A percentile compares a stretch with the other conserved stretches of the same genome.
These are phyloP conservation scores for Mortierella sp. DNA, from an alignment of 371 early-diverging fungal genomes.

Conservation along the genomic window DNA sequence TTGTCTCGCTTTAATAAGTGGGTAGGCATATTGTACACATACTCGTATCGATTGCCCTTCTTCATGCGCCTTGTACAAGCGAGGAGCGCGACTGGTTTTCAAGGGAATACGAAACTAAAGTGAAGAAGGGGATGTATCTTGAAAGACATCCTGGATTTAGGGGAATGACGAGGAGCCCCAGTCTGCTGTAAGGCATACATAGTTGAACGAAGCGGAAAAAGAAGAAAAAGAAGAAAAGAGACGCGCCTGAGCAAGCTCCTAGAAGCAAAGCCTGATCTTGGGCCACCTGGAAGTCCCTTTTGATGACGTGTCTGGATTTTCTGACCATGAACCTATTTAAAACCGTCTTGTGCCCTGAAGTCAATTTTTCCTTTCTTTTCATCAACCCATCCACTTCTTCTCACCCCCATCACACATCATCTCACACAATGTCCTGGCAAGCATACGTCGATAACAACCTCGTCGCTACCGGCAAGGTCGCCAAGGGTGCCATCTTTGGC, in stretches of 20 bases:
- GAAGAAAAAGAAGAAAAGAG: neutral
- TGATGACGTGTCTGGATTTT: constrained; percentile 27
- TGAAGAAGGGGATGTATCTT: neutral
- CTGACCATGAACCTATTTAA: neutral
- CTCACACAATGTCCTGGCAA: constrained; percentile 85
- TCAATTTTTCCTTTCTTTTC: constrained; percentile 14
- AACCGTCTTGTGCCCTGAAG: neutral
- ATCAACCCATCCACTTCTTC: constrained; percentile 17
- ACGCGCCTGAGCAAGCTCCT: neutral
- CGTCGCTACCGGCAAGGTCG: constrained; percentile 81
- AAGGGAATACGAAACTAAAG: neutral
- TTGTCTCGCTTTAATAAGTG: too few relatives aligned
- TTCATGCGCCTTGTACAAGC: neutral
- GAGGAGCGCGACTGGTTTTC: neutral
- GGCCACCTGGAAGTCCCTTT: too few relatives aligned
- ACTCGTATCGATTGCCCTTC: too few relatives aligned
- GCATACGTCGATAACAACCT: constrained; percentile 90
- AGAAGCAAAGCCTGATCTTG: neutral
- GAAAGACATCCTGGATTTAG: too few relatives aligned
- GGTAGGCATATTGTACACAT: too few relatives aligned
- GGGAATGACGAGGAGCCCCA: too few relatives aligned
- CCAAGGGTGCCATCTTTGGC: constrained; percentile 86
- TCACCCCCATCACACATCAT: constrained; percentile 13
- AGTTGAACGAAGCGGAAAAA: neutral
- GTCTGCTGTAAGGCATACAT: neutral